Evolutionary conservation across 495 filamentous ascomycete species (phyloP).

Genomic region (Aspergillus sparsus): DNA sequence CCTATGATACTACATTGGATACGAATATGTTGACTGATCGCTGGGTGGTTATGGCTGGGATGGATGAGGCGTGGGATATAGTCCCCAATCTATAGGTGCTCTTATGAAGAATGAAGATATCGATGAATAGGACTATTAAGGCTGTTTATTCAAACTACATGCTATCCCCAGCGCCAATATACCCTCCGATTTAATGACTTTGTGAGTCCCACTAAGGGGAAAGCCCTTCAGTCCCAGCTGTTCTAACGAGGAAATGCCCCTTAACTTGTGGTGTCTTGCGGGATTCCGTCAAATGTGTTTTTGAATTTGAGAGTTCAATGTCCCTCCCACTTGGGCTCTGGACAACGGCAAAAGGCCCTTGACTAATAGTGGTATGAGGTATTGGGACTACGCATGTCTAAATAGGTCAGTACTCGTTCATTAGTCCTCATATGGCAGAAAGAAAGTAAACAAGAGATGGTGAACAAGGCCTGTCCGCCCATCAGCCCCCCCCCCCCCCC

Average conservation of each 20-base stretch:
- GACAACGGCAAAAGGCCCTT: neutral
- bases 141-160: too few species aligned
- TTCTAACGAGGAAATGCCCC: neutral
- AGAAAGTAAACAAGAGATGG: neutral
- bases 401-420: too few species aligned
- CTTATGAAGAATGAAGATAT: too few species aligned
- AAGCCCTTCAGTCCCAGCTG: slow-evolving; percentile 2
- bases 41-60: neutral
- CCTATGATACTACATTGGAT: slow-evolving; percentile 9
- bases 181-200: neutral
- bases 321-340: neutral
- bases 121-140: too few species aligned
- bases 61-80: too few species aligned
- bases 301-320: neutral
- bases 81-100: too few species aligned
- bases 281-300: neutral
- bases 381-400: slow-evolving; percentile 6
- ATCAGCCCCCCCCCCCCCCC: too few species aligned
- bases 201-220: slow-evolving; percentile 7
- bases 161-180: too few species aligned
- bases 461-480: neutral
- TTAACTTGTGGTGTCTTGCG: neutral
- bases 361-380: neutral
- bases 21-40: neutral
- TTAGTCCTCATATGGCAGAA: too few species aligned